Percentiles rank a stretch among this genome's conserved stretches.
Conservation (phyloP, 129 eudicot genomes). For the Calendula officinalis region DNA sequence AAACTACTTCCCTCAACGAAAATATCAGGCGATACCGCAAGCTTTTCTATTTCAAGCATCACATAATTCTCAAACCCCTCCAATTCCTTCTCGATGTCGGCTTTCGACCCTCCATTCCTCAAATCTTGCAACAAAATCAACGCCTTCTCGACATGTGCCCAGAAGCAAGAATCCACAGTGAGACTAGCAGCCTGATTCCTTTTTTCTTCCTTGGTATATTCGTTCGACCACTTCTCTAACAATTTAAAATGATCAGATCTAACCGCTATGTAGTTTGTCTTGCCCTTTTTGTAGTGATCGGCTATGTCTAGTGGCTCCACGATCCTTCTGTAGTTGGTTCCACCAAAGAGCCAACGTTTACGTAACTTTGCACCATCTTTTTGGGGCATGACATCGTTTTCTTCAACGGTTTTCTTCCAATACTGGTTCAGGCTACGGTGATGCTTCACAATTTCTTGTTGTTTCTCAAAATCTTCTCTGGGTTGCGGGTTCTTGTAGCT, state of each 20-base stretch:
- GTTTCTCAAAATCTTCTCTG: constrained; percentile 7
- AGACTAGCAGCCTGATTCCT: constrained; percentile 29
- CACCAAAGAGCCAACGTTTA: constrained; percentile 36
- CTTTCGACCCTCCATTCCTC: constrained; percentile 19
- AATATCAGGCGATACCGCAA: constrained; percentile 38
- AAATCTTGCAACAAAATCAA: constrained; percentile 14
- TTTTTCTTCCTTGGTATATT: constrained; percentile 11
- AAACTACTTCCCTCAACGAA: constrained; percentile 41
- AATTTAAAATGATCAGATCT: constrained; percentile 37
- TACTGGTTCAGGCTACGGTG: constrained; percentile 27
- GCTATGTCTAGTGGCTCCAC: constrained; percentile 58
- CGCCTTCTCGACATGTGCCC: constrained; percentile 60
- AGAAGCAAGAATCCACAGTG: constrained; percentile 51
- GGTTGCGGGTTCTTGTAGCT: constrained; percentile 21
- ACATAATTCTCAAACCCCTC: constrained; percentile 30
- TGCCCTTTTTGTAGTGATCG: constrained; percentile 36
- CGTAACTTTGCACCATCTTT: constrained; percentile 32
- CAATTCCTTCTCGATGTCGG: neutral
- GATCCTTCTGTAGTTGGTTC: constrained; percentile 48
- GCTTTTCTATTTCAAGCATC: constrained; percentile 24
- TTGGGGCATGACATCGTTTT: constrained; percentile 39
- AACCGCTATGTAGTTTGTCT: constrained; percentile 22
- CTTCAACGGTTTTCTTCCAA: constrained; percentile 35
- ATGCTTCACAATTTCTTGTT: constrained; percentile 14
- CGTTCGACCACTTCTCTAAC: constrained; percentile 42